Conservation (phyloP, 768 basidiomycete genomes). For the Amanita rubescens region DNA sequence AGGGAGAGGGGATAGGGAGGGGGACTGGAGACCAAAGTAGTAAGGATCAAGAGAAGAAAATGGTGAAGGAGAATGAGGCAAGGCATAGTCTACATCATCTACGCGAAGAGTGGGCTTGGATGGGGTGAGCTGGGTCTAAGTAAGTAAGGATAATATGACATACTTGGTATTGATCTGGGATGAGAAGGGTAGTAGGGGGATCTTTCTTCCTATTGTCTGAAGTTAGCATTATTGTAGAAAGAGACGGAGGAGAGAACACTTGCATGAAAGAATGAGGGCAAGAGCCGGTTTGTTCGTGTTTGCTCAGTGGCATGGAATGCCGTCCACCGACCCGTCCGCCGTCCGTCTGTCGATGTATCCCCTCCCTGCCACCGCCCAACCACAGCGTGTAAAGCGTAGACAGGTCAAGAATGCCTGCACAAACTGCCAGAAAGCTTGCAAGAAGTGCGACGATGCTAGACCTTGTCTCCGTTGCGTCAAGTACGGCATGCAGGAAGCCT, state of each 20-base stretch:
- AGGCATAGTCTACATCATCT: conserved; percentile 26
- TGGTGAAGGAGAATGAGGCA: conserved; percentile 64
- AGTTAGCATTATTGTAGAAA: too few species aligned
- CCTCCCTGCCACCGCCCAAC: conserved; percentile 45
- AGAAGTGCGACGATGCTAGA: conserved; percentile 87
- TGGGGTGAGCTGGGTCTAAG: conserved; percentile 27
- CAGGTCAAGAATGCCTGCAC: conserved; percentile 92
- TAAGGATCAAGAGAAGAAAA: conserved; percentile 85
- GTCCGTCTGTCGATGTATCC: conserved; percentile 16
- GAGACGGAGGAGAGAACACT: conserved; percentile 25
- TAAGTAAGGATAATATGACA: too few species aligned
- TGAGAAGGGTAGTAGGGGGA: too few species aligned
- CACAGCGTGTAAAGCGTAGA: conserved; percentile 66
- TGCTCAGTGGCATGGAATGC: conserved; percentile 8
- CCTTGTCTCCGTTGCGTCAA: conserved; percentile 91
- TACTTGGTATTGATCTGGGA: too few species aligned
- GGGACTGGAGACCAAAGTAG: conserved; percentile 71
- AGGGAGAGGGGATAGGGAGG: conserved; percentile 58
- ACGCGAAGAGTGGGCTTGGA: conserved; percentile 40
- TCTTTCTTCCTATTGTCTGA: too few species aligned
- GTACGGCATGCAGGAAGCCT: conserved; percentile 82
- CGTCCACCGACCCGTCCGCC: conserved; percentile 1
- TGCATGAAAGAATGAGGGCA: conserved; percentile 13
- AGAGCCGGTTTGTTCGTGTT: conserved; percentile 10
- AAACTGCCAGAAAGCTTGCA: conserved; percentile 86